Evolutionary conservation across 2,329 filamentous ascomycete genomes (phyloP), one percentile per base, ranked within the genome.

Genomic region (Ophiostoma piceae): DNA sequence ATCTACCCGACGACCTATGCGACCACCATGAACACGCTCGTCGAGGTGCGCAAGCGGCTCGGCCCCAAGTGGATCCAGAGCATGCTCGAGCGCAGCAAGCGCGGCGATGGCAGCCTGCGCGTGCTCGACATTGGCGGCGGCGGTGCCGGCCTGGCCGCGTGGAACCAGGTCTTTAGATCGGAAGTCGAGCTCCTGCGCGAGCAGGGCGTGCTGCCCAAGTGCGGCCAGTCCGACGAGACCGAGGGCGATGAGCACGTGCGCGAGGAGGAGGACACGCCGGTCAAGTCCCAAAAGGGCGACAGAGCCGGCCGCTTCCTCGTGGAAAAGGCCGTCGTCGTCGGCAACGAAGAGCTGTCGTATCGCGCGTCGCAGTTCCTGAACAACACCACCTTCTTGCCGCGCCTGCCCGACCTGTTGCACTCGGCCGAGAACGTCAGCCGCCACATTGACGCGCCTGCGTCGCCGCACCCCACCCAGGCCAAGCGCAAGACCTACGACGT

Each of bases 381-480:
- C 51, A 90, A 97, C 77, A 98, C 95, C 0, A 96, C 91, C 0
- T 97, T 99, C 76, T 84, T 99, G 8, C 94, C 94, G 8, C 88
- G 94, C 3, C 81, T 98, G n/a, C 95, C 95, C 0, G 92, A 98
- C 76, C 93, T 94, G 73, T 79, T 92, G 35, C 89, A 90, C 76
- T 85, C 87, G 1, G 82, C 85, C 29, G 82, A 88, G 71, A 86
- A 86, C 67, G 82, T 84, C 11, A 84, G 86, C 22, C 81, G 82
- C 70, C 84, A 85, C 47, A 77, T 92, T 5, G 86, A 92, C 70
- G 85, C 86, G 26, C 82, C 84, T 26, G 78, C 81, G 39, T 77
- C 81, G 9, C 82, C 85, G 6, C 83, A 84, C 22, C 67, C 67
- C 26, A 4, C 69, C 26, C 51, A 26, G 14, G 26, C 68, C 11